Percentiles rank a stretch among this genome's conserved stretches.
Evolutionary conservation across 1,284 basidiomycete genomes (phyloP).

Genomic region (Entoloma clypeatum): DNA sequence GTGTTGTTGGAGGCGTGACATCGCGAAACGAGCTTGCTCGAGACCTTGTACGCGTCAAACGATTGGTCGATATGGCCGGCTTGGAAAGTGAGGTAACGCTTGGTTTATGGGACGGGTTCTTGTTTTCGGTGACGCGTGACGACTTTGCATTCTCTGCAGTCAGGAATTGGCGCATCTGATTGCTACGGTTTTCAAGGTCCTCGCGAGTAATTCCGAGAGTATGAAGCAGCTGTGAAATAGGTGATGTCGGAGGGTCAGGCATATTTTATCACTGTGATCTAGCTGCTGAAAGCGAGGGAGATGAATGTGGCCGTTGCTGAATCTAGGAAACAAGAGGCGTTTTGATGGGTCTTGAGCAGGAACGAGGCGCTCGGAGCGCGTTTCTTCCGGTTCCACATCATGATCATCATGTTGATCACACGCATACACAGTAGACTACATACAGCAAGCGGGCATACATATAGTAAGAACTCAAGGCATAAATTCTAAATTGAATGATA

Average conservation of each 20-base stretch:
- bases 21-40: constrained; percentile 49
- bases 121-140: constrained; percentile 41
- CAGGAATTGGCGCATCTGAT: constrained; percentile 72
- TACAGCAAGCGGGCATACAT: too few relatives aligned
- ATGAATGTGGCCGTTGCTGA: too few relatives aligned
- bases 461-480: background rate
- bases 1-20: constrained; percentile 48
- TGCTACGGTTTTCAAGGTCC: constrained; percentile 60
- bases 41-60: constrained; percentile 39
- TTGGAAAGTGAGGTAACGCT: constrained; percentile 33
- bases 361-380: too few relatives aligned
- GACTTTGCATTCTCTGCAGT: constrained; percentile 45
- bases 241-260: constrained; percentile 40
- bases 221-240: constrained; percentile 62
- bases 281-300: constrained; percentile 9
- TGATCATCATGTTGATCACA: background rate
- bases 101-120: constrained; percentile 33
- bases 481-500: background rate
- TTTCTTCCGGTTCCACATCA: background rate
- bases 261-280: constrained; percentile 21
- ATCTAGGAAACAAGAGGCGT: background rate
- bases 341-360: too few relatives aligned
- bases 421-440: background rate
- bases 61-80: constrained; percentile 31
- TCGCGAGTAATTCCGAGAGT: constrained; percentile 68